A percentile compares a stretch with the other conserved stretches of the same genome.
These are phyloP conservation scores for Ophiostoma quercus DNA, from an alignment of 2,329 filamentous ascomycete genomes.

Conservation along the genomic window DNA sequence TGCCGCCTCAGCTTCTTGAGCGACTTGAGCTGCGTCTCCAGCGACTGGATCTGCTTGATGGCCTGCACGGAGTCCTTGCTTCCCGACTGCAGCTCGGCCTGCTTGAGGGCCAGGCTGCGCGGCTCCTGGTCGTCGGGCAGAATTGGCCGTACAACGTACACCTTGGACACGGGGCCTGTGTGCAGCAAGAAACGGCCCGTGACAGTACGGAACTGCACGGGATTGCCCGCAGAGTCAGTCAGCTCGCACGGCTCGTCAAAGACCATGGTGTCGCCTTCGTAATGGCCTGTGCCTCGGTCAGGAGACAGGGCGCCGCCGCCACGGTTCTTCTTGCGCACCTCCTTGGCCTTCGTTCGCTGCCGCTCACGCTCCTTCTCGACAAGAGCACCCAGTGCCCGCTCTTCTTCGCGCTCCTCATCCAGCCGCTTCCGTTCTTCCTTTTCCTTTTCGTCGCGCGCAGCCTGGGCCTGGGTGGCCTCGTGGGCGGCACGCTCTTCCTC, in stretches of 20 bases:
- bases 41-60: constrained; percentile 68
- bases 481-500: constrained; percentile 84
- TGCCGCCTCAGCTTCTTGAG: constrained; percentile 70
- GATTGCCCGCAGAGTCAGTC: constrained; percentile 58
- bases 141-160: constrained; percentile 68
- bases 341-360: constrained; percentile 58
- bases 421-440: constrained; percentile 49
- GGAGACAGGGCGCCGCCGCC: constrained; percentile 41
- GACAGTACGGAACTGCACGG: constrained; percentile 64
- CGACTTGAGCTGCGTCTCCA: constrained; percentile 71
- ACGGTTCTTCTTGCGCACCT: constrained; percentile 57
- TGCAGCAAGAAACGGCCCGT: constrained; percentile 62
- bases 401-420: constrained; percentile 60
- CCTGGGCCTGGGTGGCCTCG: constrained; percentile 56
- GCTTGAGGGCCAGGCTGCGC: constrained; percentile 68
- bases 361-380: constrained; percentile 67
- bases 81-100: constrained; percentile 55
- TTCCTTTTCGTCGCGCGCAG: constrained; percentile 51
- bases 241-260: constrained; percentile 65
- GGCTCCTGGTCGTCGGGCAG: constrained; percentile 46
- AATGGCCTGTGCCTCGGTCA: constrained; percentile 33
- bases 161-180: constrained; percentile 59
- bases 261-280: constrained; percentile 40
- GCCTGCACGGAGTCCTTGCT: constrained; percentile 57
- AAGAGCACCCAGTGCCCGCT: constrained; percentile 63